Evolutionary conservation across 345 rosid genomes (phyloP).

Genomic region (Citropsis articulata): DNA sequence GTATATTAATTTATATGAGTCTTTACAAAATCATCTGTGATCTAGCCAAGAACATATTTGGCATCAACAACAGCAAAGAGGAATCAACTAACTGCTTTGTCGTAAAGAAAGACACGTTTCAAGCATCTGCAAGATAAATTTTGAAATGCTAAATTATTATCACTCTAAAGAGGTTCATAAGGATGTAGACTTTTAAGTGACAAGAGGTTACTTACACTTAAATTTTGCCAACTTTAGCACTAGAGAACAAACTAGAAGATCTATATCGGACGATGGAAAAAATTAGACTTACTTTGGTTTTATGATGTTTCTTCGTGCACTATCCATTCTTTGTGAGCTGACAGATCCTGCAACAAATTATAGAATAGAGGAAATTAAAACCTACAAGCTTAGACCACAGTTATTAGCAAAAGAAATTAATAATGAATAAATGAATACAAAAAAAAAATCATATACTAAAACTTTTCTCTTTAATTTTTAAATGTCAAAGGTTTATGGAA

Average conservation of each 20-base stretch:
- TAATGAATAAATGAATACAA: neutral
- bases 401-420: neutral
- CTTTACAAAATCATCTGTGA: neutral
- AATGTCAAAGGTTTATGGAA: neutral
- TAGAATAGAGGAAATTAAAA: slow-evolving; percentile 9
- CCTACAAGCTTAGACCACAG: neutral
- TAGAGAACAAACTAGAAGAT: neutral
- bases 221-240: slow-evolving; percentile 2
- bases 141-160: neutral
- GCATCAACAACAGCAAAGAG: neutral
- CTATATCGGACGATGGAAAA: neutral
- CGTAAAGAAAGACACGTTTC: neutral
- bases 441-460: neutral
- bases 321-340: slow-evolving; percentile 20
- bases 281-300: slow-evolving; percentile 32
- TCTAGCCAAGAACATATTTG: neutral
- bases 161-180: neutral
- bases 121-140: neutral
- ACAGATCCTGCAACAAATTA: slow-evolving; percentile 29
- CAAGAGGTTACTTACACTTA: neutral
- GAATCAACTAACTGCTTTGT: no score
- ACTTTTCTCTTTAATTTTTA: neutral
- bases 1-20: neutral
- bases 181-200: neutral
- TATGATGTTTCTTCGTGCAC: slow-evolving; percentile 10